These are phyloP conservation scores for Pichia sp. DNA, from an alignment of 1,139 yeast species.

Conservation along the genomic window DNA sequence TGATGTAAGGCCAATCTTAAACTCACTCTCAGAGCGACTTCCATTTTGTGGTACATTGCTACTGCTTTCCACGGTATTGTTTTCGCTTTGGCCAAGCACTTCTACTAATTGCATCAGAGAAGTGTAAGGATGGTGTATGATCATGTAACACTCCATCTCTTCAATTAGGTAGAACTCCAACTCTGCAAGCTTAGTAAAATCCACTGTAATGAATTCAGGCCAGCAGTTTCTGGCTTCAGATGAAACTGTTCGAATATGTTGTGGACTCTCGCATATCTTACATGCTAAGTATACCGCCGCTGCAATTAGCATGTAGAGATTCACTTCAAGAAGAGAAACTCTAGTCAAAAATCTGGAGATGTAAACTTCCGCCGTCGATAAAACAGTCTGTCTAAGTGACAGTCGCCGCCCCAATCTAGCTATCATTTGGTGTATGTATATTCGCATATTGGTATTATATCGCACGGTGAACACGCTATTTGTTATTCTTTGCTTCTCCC, in stretches of 20 bases:
- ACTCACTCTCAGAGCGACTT: no score
- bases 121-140: constrained; percentile 85
- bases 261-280: constrained; percentile 93
- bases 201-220: constrained; percentile 95
- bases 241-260: constrained; percentile 76
- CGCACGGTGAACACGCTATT: constrained; percentile 5
- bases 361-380: constrained; percentile 87
- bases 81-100: no score
- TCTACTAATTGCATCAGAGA: constrained; percentile 56
- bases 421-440: constrained; percentile 61
- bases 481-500: constrained; percentile 11
- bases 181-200: constrained; percentile 88
- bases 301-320: constrained; percentile 71
- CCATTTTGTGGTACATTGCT: no score
- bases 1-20: no score
- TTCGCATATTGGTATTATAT: constrained; percentile 58
- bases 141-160: constrained; percentile 73
- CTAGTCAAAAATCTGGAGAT: constrained; percentile 64
- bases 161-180: constrained; percentile 91
- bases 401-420: constrained; percentile 73
- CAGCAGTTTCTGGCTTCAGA: constrained; percentile 83
- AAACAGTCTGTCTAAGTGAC: constrained; percentile 70
- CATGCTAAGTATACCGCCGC: constrained; percentile 86
- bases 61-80: no score
- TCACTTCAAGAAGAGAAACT: constrained; percentile 74